Percentiles rank a stretch among this genome's conserved stretches.
These are phyloP conservation scores for Penicillium samsonianum DNA, from an alignment of 495 filamentous ascomycete genomes.

Conservation along the genomic window DNA sequence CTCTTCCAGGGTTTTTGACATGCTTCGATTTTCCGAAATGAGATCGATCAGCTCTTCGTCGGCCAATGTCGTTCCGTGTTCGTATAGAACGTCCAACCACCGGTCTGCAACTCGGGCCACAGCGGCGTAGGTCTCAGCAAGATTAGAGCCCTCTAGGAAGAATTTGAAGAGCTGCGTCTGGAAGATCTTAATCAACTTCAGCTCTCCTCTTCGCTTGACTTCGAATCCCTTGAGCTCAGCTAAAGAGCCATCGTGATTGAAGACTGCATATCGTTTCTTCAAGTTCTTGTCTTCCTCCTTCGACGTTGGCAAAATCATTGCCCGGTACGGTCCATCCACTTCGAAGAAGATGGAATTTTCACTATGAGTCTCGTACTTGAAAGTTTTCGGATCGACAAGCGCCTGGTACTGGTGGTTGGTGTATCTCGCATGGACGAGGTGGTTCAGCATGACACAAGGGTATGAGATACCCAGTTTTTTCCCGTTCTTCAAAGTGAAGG, in stretches of 20 bases:
- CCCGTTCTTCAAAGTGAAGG: constrained; percentile 89
- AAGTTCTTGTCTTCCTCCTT: constrained; percentile 99
- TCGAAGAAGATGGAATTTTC: constrained; percentile 99
- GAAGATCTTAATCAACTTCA: constrained; percentile 99
- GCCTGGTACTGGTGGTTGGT: constrained; percentile 98
- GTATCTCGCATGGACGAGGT: constrained; percentile 91
- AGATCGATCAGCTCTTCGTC: constrained; percentile 98
- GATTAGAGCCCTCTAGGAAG: constrained; percentile 86
- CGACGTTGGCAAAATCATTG: constrained; percentile 96
- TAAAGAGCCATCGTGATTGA: constrained; percentile 94
- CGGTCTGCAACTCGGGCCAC: constrained; percentile 95
- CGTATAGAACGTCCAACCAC: constrained; percentile 93
- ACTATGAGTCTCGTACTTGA: constrained; percentile 91
- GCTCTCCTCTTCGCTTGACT: constrained; percentile 94
- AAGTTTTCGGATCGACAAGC: constrained; percentile 71
- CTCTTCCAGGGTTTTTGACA: constrained; percentile 94
- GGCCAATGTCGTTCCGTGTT: constrained; percentile 80
- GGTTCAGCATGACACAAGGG: constrained; percentile 99
- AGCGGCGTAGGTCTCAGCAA: constrained; percentile 84
- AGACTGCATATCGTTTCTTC: constrained; percentile 99
- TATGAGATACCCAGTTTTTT: constrained; percentile 96
- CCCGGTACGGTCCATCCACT: constrained; percentile 94
- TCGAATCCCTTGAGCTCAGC: constrained; percentile 99
- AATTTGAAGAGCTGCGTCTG: constrained; percentile 99
- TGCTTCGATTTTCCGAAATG: constrained; percentile 97